Evolutionary conservation across 495 filamentous ascomycete genomes (phyloP).

Genomic region (Hypoxylon lienhwacheense): DNA sequence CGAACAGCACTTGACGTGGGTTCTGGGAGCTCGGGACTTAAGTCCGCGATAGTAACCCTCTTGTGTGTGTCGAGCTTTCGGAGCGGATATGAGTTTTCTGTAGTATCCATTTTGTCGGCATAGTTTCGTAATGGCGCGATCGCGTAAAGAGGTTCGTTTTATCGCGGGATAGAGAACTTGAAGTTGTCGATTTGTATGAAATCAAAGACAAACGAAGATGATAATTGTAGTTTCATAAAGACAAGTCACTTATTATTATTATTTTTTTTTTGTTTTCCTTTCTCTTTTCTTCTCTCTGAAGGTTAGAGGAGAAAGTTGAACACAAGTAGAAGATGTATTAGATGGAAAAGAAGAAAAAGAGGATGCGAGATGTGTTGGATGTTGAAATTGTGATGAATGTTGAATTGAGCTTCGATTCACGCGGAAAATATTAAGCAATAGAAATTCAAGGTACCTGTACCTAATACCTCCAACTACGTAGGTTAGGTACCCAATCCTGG

Average conservation of each 20-base stretch:
- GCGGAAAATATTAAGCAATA: constrained; percentile 19
- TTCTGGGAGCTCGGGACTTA: constrained; percentile 58
- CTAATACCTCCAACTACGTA: no score
- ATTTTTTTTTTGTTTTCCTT: no score
- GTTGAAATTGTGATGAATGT: background rate
- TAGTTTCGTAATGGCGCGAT: constrained; percentile 20
- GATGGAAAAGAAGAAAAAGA: background rate
- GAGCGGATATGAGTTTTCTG: constrained; percentile 14
- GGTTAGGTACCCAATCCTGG: no score
- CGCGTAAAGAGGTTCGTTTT: constrained; percentile 16
- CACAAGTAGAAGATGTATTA: background rate
- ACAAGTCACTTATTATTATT: no score
- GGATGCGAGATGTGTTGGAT: background rate
- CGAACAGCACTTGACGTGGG: constrained; percentile 41
- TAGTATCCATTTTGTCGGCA: constrained; percentile 32
- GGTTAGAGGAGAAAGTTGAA: no score
- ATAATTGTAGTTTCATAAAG: background rate
- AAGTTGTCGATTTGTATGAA: constrained; percentile 15
- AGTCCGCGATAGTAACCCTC: constrained; percentile 66
- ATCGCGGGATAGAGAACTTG: constrained; percentile 10
- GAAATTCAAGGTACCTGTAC: no score
- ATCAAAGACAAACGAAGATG: background rate
- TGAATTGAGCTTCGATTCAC: background rate
- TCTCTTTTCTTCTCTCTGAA: no score
- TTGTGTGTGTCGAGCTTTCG: constrained; percentile 23